phyloP scores from a whole-genome alignment of 2,329 filamentous ascomycete genomes.

The Ophiostoma novo-ulmi region DNA sequence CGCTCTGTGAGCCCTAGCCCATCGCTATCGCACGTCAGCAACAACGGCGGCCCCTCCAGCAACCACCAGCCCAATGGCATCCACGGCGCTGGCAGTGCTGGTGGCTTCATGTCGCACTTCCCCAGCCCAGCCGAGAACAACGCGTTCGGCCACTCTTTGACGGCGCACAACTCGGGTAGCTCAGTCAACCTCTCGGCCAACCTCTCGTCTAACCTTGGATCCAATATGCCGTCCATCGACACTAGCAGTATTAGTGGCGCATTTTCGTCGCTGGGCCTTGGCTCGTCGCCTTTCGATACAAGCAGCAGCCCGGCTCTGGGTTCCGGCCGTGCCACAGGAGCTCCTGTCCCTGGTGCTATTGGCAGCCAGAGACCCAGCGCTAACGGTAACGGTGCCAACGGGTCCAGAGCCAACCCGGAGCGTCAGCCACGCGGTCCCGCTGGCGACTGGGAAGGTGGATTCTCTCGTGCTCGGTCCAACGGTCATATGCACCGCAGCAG shows the following conservation, averaged over 20 bases:
- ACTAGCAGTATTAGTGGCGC: conserved; percentile 41
- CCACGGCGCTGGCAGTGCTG: conserved; percentile 30
- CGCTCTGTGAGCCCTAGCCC: conserved; percentile 94
- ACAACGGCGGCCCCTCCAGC: conserved; percentile 38
- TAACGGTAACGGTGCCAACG: conserved; percentile 28
- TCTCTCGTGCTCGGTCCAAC: conserved; percentile 52
- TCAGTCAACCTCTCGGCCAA: background rate
- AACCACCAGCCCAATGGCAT: conserved; percentile 29
- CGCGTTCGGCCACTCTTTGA: conserved; percentile 36
- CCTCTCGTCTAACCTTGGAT: background rate
- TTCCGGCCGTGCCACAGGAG: conserved; percentile 2
- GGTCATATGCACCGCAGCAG: conserved; percentile 59
- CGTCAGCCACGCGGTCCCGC: conserved; percentile 60
- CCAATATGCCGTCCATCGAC: background rate
- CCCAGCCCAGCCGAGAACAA: conserved; percentile 29
- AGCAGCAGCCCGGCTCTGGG: conserved; percentile 12
- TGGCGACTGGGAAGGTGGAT: conserved; percentile 54
- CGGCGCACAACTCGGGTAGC: conserved; percentile 30
- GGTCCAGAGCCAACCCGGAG: conserved; percentile 47
- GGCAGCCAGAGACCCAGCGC: conserved; percentile 58
- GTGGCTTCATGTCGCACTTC: conserved; percentile 45
- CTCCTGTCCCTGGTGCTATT: conserved; percentile 50
- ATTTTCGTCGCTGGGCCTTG: conserved; percentile 48
- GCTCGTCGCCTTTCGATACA: conserved; percentile 42
- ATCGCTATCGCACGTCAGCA: conserved; percentile 56